Percentiles rank a stretch among this genome's conserved stretches.
Conservation (phyloP, 169 alveolate species). For the Blepharisma undulans region DNA sequence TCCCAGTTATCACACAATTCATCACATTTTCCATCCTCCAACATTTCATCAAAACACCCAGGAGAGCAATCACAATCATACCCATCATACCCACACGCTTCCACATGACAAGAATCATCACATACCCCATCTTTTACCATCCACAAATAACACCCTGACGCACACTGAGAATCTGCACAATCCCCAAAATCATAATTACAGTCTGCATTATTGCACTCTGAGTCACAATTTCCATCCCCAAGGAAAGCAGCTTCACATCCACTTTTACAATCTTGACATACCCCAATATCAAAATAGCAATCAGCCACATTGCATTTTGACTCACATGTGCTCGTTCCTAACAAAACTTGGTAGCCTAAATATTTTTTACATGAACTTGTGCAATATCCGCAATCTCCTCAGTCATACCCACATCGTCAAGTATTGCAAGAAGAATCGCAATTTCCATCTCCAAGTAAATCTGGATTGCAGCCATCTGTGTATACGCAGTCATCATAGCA, state of each 20-base stretch:
- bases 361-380: neutral
- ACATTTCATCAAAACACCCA: neutral
- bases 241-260: neutral
- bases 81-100: neutral
- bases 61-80: neutral
- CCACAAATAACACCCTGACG: neutral
- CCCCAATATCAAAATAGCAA: neutral
- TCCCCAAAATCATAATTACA: conserved; percentile 22
- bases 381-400: neutral
- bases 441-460: neutral
- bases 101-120: conserved; percentile 11
- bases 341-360: neutral
- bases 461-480: neutral
- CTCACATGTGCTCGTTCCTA: neutral
- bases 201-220: neutral
- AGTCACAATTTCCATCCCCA: conserved; percentile 17
- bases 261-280: neutral
- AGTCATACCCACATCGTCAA: neutral
- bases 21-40: conserved; percentile 5
- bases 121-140: neutral
- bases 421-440: neutral
- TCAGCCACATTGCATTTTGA: neutral
- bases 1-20: neutral
- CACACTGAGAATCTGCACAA: neutral
- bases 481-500: neutral